Base-by-base conservation (phyloP, 2,329 filamentous ascomycete species). In the Phaeosphaeria sp. region DNA sequence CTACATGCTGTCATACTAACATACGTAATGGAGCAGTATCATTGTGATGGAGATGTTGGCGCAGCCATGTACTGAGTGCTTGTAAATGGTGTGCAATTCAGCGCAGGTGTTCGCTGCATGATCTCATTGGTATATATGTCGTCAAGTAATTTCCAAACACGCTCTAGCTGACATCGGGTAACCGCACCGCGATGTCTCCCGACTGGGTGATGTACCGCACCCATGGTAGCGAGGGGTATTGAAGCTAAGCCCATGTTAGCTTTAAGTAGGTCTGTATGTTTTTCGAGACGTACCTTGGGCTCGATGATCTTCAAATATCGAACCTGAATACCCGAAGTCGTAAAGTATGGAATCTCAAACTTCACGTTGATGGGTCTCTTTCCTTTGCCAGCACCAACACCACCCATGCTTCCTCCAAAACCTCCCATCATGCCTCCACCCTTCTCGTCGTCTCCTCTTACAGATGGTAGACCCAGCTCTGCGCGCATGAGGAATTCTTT, bases 301-400 rank as follows among this genome's bases (percentile, higher is more conserved):
- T 99, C 95, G 64, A 96, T 98, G 73, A 99, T 99, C 86, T 99
- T 99, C 78, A 99, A 81, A 78, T 99, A 99, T 72, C 95, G 88
- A 72, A 99, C 95, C 79, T 99, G 96, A 68, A 99, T 99, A 64
- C 95, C 95, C 80, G 91, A 96, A 2, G 96, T 99, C n/a, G 95
- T 99, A 77, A 99, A 99, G 81, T 99, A 99, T n/a, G 95, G 95
- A 74, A 99, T 99, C 83, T 99, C 95, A 77, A 99, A 99, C 82
- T 99, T 99, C 82, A 99, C 95, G 78, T 93, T 94, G 72, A 99
- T 99, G 0, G 95, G 95, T 68, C 95, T 84, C 85, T 98, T 99
- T 20, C 91, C 91, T 82, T 98, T 98, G 57, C 88, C 89, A 20
- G 79, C 80, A 4, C 88, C 88, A 25, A 95, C 87, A 64, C 94